Percentiles rank a stretch among this genome's conserved stretches.
Conservation (phyloP, 2,329 filamentous ascomycete species). For the Periconia digitata region DNA sequence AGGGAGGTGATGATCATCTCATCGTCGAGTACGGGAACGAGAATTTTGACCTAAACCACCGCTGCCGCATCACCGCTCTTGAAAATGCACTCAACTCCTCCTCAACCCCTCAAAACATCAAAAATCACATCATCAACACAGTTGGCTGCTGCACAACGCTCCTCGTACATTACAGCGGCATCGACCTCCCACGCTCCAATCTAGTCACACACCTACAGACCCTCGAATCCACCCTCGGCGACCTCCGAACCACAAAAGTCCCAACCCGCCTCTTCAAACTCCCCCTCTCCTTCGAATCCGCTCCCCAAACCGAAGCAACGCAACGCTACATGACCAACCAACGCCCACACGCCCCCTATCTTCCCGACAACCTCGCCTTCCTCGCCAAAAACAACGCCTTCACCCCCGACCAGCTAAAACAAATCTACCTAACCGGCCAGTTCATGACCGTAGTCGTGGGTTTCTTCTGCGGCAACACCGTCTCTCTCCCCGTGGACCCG, state of each 20-base stretch:
- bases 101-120: slow-evolving; percentile 42
- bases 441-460: slow-evolving; percentile 58
- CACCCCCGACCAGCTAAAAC: slow-evolving; percentile 50
- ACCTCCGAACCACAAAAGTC: slow-evolving; percentile 45
- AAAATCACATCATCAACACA: slow-evolving; percentile 51
- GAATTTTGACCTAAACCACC: slow-evolving; percentile 59
- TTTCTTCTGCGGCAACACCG: slow-evolving; percentile 58
- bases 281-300: slow-evolving; percentile 47
- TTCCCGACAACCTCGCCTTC: slow-evolving; percentile 65
- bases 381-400: slow-evolving; percentile 59
- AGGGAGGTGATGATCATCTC: slow-evolving; percentile 51
- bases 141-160: slow-evolving; percentile 54
- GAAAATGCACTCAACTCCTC: slow-evolving; percentile 50
- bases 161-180: slow-evolving; percentile 46
- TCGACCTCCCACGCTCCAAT: slow-evolving; percentile 36
- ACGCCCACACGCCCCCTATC: slow-evolving; percentile 61
- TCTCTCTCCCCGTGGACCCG: slow-evolving; percentile 57
- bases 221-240: slow-evolving; percentile 47
- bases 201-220: slow-evolving; percentile 43
- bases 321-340: slow-evolving; percentile 64
- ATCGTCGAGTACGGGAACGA: slow-evolving; percentile 62
- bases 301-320: slow-evolving; percentile 54
- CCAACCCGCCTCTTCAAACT: slow-evolving; percentile 47
- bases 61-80: slow-evolving; percentile 57
- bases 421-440: slow-evolving; percentile 54